A percentile compares a stretch with the other conserved stretches of the same genome.
phyloP scores from a whole-genome alignment of 176 grass and related monocot species.

The Zea luxurians region DNA sequence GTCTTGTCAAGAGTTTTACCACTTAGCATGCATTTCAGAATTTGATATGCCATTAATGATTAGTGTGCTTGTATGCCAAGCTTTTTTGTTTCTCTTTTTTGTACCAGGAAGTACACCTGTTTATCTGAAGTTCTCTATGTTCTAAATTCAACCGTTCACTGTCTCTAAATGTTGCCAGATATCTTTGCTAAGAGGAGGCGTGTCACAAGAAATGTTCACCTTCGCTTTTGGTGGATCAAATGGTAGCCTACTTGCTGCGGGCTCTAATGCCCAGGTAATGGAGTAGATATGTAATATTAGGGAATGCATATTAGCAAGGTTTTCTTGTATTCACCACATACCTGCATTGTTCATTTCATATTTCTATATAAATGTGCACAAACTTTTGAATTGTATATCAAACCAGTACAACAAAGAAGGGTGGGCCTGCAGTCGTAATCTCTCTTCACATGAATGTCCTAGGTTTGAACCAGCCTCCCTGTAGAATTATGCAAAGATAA shows the following conservation, averaged over 20 bases:
- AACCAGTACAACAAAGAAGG: background rate
- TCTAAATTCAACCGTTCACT: constrained; percentile 13
- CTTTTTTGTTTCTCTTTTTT: background rate
- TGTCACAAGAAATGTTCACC: constrained; percentile 81
- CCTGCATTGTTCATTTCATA: background rate
- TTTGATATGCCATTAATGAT: constrained; percentile 3
- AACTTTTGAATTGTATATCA: background rate
- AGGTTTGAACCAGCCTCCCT: background rate
- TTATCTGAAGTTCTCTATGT: background rate
- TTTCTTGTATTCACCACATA: background rate
- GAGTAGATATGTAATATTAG: background rate
- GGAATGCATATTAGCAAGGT: background rate
- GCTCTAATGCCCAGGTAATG: constrained; percentile 70
- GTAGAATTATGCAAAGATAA: background rate
- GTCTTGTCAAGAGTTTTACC: background rate
- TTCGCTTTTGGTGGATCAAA: constrained; percentile 85
- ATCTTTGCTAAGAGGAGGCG: constrained; percentile 62
- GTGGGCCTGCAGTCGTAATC: background rate
- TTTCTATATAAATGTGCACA: background rate
- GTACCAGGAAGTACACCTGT: background rate
- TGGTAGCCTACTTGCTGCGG: constrained; percentile 76
- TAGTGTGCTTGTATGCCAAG: background rate
- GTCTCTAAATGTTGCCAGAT: constrained; percentile 41
- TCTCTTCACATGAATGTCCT: background rate
- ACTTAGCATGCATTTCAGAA: background rate